Percentiles rank a stretch among this genome's conserved stretches.
Conservation (phyloP, 129 eudicot species). For the Helianthus tuberosus region DNA sequence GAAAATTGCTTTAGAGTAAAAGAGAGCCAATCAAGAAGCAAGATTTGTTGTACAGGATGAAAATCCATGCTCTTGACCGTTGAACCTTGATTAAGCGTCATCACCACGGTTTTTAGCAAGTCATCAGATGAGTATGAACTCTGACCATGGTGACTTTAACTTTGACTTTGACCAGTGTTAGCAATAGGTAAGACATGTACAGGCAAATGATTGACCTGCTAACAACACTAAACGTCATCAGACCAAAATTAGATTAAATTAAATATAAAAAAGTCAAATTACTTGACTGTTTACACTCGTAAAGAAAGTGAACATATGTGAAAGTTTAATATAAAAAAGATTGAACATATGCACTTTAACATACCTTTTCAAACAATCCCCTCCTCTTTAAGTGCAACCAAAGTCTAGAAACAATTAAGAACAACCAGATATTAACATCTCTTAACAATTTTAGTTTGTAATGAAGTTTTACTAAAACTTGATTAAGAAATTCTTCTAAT, state of each 20-base stretch:
- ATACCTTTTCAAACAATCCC: no score
- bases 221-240: background rate
- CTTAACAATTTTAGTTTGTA: no score
- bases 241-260: background rate
- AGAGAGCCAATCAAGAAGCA: slow-evolving; percentile 73
- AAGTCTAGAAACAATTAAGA: no score
- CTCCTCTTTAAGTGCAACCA: no score
- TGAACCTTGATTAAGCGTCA: slow-evolving; percentile 81
- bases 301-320: background rate
- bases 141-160: slow-evolving; percentile 49
- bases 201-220: slow-evolving; percentile 69
- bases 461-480: no score
- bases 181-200: slow-evolving; percentile 71
- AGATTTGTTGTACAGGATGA: slow-evolving; percentile 74
- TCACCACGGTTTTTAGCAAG: slow-evolving; percentile 70
- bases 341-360: no score
- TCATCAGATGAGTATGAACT: slow-evolving; percentile 79
- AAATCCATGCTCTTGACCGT: slow-evolving; percentile 84
- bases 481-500: no score
- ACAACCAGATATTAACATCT: no score
- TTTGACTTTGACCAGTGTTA: slow-evolving; percentile 39
- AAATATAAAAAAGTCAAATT: background rate
- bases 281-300: background rate
- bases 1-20: background rate
- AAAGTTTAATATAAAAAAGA: no score